Percentiles rank a stretch among this genome's conserved stretches.
phyloP scores from a whole-genome alignment of 1,284 basidiomycete species.

The Puccinia coronata region DNA sequence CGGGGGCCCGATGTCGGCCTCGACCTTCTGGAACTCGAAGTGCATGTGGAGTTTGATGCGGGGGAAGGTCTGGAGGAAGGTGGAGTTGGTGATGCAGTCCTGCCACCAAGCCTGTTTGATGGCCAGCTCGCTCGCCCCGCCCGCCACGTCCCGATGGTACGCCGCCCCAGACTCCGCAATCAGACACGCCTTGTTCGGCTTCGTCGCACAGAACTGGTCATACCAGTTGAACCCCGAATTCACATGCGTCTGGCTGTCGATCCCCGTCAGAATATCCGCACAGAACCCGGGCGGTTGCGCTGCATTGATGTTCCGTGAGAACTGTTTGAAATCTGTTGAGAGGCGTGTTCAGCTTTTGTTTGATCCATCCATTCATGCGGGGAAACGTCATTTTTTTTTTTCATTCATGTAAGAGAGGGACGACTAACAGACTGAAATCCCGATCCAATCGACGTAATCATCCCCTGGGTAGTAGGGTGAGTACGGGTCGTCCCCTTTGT shows the following conservation, averaged over 20 bases:
- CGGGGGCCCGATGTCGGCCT: slow-evolving; percentile 12
- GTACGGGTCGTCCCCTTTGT: slow-evolving; percentile 48
- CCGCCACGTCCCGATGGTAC: slow-evolving; percentile 54
- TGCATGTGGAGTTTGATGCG: slow-evolving; percentile 32
- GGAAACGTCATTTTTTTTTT: too few species aligned
- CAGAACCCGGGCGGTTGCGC: slow-evolving; percentile 43
- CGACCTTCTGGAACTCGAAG: slow-evolving; percentile 19
- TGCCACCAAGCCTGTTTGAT: slow-evolving; percentile 55
- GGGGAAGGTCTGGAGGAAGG: slow-evolving; percentile 13
- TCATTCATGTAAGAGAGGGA: too few species aligned
- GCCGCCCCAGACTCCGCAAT: slow-evolving; percentile 56
- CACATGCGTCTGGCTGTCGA: slow-evolving; percentile 12
- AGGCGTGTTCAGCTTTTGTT: too few species aligned
- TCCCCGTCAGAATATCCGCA: slow-evolving; percentile 28
- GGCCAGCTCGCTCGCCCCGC: slow-evolving; percentile 50
- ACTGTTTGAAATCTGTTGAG: slow-evolving; percentile 43
- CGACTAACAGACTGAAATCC: slow-evolving; percentile 43
- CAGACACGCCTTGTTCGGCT: slow-evolving; percentile 40
- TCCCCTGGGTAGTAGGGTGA: slow-evolving; percentile 49
- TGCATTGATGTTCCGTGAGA: slow-evolving; percentile 21
- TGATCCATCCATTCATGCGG: too few species aligned
- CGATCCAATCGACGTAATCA: slow-evolving; percentile 51
- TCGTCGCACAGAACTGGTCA: slow-evolving; percentile 25
- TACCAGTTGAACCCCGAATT: slow-evolving; percentile 20
- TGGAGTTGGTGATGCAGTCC: slow-evolving; percentile 50